Evolutionary conservation across 2,329 filamentous ascomycete genomes (phyloP), one percentile per base, ranked within the genome.

Genomic region (Fusarium sp.): DNA sequence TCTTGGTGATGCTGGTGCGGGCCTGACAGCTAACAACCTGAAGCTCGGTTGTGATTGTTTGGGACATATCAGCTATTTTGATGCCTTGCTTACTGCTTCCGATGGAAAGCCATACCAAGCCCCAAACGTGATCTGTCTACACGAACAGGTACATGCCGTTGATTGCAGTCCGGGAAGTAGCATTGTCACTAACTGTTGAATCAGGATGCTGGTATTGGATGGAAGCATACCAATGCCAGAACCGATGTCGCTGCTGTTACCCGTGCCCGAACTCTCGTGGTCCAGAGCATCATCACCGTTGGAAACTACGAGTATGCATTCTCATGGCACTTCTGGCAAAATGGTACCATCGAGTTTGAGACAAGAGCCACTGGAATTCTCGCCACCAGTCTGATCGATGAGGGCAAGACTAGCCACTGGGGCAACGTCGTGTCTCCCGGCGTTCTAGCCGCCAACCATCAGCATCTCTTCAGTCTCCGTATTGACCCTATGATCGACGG

Each of bases 141-240:
- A 93, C 77, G 92, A 93, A 81, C 88, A 54, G 24, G 49, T 54
- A 28, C 28, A 28, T 28, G 6, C 28, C 28, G 28, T 8, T 28
- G 28, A 28, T 28, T 28, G 28, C 7, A 28, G 7, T 28, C 28
- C 28, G 28, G 28, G 6, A 28, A 28, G 7, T 6, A 28, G 7
- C 28, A 28, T 28, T 28, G 28, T 28, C 31, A 4, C 33, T 33
- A 6, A 54, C 33, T 3, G 3, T 26, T 17, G 4, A 8, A 22
- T 22, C 17, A 92, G 76, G 92, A 93, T 77, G 88, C 89, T 69
- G 92, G 92, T 7, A 91, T 93, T 56, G 85, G 88, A 26, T 93
- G 90, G 90, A 93, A 93, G 80, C 91, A 93, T 81, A 87, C 90
- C 35, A 92, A 93, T 81, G 91, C 86, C 81, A 85, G 91, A 17